These are phyloP conservation scores for Mallotus japonicus DNA, from an alignment of 441 rosid genomes.

Conservation along the genomic window DNA sequence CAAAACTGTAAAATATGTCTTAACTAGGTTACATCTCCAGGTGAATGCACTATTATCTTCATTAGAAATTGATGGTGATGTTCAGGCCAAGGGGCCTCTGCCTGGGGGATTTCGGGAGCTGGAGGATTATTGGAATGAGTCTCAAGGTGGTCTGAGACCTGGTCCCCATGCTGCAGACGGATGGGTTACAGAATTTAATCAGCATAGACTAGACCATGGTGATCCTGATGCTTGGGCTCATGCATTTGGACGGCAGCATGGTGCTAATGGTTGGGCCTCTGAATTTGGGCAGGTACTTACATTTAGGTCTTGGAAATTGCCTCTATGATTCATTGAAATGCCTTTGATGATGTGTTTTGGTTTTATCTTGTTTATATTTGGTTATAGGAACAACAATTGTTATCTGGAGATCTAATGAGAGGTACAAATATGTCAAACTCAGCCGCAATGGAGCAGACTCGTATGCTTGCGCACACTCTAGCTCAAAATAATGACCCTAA, in stretches of 20 bases:
- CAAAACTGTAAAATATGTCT: neutral
- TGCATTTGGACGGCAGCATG: slow-evolving; percentile 85
- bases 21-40: slow-evolving; percentile 38
- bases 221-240: slow-evolving; percentile 82
- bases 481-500: slow-evolving; percentile 89
- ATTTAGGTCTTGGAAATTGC: neutral
- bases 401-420: slow-evolving; percentile 57
- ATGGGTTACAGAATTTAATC: slow-evolving; percentile 80
- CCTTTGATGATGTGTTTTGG: neutral
- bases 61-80: slow-evolving; percentile 77
- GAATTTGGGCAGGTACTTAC: slow-evolving; percentile 81
- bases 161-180: slow-evolving; percentile 64
- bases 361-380: slow-evolving; percentile 13
- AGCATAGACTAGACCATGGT: slow-evolving; percentile 46
- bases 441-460: slow-evolving; percentile 98
- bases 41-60: slow-evolving; percentile 85
- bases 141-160: slow-evolving; percentile 67
- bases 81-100: slow-evolving; percentile 60
- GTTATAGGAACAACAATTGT: slow-evolving; percentile 69
- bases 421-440: slow-evolving; percentile 53
- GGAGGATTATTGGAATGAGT: slow-evolving; percentile 94
- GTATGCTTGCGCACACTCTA: slow-evolving; percentile 88
- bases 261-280: slow-evolving; percentile 90
- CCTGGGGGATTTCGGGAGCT: slow-evolving; percentile 78
- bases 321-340: slow-evolving; percentile 5